Percentiles rank a stretch among this genome's conserved stretches.
These are phyloP conservation scores for Kazachstania taianensis DNA, from an alignment of 805 yeast genomes.

Conservation along the genomic window DNA sequence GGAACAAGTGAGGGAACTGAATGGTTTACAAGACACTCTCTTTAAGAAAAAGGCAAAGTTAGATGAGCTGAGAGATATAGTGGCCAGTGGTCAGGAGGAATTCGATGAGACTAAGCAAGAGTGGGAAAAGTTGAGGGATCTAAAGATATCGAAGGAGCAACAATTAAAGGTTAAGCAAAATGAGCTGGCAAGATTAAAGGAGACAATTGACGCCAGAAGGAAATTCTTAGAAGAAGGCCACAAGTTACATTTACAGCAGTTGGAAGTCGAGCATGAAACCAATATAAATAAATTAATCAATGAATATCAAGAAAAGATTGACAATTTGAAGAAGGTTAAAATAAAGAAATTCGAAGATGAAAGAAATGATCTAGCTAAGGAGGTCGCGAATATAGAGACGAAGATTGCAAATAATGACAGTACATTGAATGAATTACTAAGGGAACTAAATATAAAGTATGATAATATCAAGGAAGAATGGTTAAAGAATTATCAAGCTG, in stretches of 20 bases:
- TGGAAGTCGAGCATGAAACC: constrained; percentile 30
- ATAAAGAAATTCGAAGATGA: constrained; percentile 25
- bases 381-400: constrained; percentile 26
- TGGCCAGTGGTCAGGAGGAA: constrained; percentile 13
- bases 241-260: constrained; percentile 27
- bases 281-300: constrained; percentile 29
- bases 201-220: constrained; percentile 20
- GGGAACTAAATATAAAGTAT: constrained; percentile 15
- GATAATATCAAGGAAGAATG: constrained; percentile 16
- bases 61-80: constrained; percentile 19
- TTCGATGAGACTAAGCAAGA: constrained; percentile 17
- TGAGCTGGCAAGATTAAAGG: constrained; percentile 25
- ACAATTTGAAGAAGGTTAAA: constrained; percentile 30
- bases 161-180: constrained; percentile 26
- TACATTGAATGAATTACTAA: constrained; percentile 9
- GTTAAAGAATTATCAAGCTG: constrained; percentile 18
- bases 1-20: constrained; percentile 24
- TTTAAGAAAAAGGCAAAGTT: constrained; percentile 18
- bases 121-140: constrained; percentile 23
- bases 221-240: constrained; percentile 23
- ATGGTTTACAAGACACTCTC: constrained; percentile 21
- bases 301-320: constrained; percentile 31
- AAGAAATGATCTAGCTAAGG: constrained; percentile 19
- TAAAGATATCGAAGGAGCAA: constrained; percentile 17
- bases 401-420: constrained; percentile 17